Evolutionary conservation across 2,329 filamentous ascomycete species (phyloP).

Genomic region (Anthostomella pinea): DNA sequence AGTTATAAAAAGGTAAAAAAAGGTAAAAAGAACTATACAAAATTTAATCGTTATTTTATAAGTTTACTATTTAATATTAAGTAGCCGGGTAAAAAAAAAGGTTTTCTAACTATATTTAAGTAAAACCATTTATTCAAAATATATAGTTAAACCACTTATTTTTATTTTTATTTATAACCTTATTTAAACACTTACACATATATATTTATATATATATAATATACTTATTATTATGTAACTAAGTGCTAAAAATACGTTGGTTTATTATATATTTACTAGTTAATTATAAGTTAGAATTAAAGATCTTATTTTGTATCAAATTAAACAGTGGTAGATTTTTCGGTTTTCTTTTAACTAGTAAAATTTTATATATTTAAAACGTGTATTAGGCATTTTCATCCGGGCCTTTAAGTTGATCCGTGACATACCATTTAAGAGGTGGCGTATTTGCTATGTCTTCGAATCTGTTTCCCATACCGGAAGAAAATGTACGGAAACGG

Average conservation of each 20-base stretch:
- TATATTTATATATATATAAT: constrained; percentile 1
- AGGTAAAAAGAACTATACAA: no score
- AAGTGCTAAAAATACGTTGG: no score
- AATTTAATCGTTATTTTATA: no score
- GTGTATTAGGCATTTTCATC: not conserved
- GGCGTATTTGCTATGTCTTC: constrained; percentile 42
- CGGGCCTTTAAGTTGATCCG: not conserved
- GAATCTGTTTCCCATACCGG: constrained; percentile 55
- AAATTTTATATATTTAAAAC: constrained; percentile 3
- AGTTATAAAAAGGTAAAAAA: no score
- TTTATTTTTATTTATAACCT: not conserved
- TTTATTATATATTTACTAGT: constrained; percentile 2
- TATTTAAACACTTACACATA: not conserved
- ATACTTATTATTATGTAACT: constrained; percentile 2
- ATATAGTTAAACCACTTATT: not conserved
- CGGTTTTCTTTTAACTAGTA: constrained; percentile 1
- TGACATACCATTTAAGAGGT: not conserved
- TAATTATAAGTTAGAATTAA: not conserved
- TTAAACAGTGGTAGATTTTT: constrained; percentile 1
- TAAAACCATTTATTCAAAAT: not conserved
- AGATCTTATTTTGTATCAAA: not conserved
- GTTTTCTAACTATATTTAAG: not conserved
- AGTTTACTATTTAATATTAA: no score
- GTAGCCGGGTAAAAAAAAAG: no score
- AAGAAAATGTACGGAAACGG: constrained; percentile 65